phyloP scores from a whole-genome alignment of 2,329 filamentous ascomycete species.

The Ceratocystis eucalypticola region DNA sequence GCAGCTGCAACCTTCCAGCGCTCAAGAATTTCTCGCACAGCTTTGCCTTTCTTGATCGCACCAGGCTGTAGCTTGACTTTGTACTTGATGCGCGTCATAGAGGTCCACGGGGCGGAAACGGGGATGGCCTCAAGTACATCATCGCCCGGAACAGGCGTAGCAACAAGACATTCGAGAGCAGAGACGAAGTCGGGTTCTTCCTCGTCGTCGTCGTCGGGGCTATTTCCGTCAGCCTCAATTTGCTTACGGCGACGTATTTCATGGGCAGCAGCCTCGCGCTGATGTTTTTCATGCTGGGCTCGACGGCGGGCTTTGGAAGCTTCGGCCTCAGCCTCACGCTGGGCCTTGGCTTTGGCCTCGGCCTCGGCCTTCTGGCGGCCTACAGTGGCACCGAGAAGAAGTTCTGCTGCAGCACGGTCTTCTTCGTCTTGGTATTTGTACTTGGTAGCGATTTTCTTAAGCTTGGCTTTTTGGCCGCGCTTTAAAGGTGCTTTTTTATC shows the following conservation, averaged over 20 bases:
- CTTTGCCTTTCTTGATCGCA: slow-evolving; percentile 82
- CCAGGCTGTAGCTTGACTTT: slow-evolving; percentile 92
- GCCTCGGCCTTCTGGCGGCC: slow-evolving; percentile 55
- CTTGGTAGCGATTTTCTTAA: slow-evolving; percentile 76
- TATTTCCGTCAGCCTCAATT: slow-evolving; percentile 25
- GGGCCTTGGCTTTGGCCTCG: slow-evolving; percentile 52
- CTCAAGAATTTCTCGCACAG: slow-evolving; percentile 76
- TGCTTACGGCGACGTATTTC: slow-evolving; percentile 54
- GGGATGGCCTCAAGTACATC: slow-evolving; percentile 58
- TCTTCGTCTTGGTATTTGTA: slow-evolving; percentile 94
- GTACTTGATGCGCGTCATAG: slow-evolving; percentile 65
- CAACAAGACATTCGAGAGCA: slow-evolving; percentile 58
- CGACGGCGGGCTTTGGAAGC: slow-evolving; percentile 61
- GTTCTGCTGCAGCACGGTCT: slow-evolving; percentile 70
- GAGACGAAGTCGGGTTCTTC: slow-evolving; percentile 41
- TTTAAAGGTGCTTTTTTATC: slow-evolving; percentile 39
- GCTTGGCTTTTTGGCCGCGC: slow-evolving; percentile 68
- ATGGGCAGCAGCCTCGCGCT: slow-evolving; percentile 61
- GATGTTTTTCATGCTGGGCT: slow-evolving; percentile 65
- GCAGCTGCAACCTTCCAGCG: slow-evolving; percentile 57
- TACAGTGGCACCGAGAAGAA: slow-evolving; percentile 65
- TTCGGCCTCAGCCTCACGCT: slow-evolving; percentile 51
- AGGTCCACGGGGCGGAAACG: slow-evolving; percentile 51
- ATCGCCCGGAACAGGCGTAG: slow-evolving; percentile 65
- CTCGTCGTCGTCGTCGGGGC: slow-evolving; percentile 42